Percentiles rank a stretch among this genome's conserved stretches.
phyloP scores from a whole-genome alignment of 2,329 filamentous ascomycete species.

The Colletotrichum brevisporum region DNA sequence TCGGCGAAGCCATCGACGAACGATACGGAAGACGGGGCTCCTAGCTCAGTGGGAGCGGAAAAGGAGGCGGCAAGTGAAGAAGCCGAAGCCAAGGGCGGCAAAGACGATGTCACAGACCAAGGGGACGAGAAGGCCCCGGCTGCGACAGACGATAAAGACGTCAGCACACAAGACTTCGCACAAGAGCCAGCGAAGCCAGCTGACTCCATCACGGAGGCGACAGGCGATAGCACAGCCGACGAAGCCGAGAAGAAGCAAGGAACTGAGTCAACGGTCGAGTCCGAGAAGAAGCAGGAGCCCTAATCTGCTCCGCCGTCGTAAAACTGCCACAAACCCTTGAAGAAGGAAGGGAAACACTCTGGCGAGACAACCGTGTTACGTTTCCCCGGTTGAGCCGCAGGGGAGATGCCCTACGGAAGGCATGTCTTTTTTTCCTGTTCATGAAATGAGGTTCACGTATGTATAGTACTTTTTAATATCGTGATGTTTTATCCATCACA shows the following conservation, averaged over 20 bases:
- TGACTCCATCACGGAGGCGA: constrained; percentile 40
- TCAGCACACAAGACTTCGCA: constrained; percentile 44
- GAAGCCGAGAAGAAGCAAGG: constrained; percentile 16
- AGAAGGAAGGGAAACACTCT: background rate
- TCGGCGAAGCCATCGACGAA: constrained; percentile 13
- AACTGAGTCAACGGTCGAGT: constrained; percentile 1
- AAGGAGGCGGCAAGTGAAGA: background rate
- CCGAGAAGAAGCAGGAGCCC: constrained; percentile 23
- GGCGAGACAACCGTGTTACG: background rate
- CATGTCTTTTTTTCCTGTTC: constrained; percentile 4
- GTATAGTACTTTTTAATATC: constrained; percentile 34
- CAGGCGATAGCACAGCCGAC: constrained; percentile 23
- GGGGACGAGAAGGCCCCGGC: constrained; percentile 40
- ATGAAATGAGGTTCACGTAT: constrained; percentile 35
- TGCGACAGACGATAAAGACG: constrained; percentile 38
- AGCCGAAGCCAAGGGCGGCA: background rate
- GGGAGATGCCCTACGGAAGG: background rate
- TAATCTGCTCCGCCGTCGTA: background rate
- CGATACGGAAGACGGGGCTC: constrained; percentile 27
- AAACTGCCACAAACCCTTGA: too few species aligned
- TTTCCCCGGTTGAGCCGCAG: constrained; percentile 9
- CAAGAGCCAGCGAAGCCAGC: constrained; percentile 44
- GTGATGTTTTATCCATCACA: constrained; percentile 21
- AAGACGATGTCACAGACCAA: constrained; percentile 29
- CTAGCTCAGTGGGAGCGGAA: constrained; percentile 31